phyloP scores from a whole-genome alignment of 345 rosid genomes.

The Passiflora organensis region DNA sequence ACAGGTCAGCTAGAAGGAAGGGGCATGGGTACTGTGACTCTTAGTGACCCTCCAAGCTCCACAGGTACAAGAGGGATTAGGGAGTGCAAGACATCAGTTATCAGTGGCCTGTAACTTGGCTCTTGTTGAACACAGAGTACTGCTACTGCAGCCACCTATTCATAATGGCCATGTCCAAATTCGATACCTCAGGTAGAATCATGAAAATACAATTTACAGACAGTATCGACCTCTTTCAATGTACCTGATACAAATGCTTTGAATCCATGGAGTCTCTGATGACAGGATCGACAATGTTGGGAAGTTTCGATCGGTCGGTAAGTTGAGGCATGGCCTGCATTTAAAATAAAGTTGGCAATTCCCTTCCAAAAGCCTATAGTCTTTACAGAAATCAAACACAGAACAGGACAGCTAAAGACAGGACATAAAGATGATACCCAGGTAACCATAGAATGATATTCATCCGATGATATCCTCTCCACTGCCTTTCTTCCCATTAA shows the following conservation, averaged over 20 bases:
- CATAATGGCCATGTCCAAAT: not conserved
- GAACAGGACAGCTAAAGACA: not conserved
- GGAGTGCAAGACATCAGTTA: constrained; percentile 90
- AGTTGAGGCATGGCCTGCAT: constrained; percentile 86
- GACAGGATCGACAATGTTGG: constrained; percentile 74
- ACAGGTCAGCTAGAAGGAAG: not conserved
- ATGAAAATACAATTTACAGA: not conserved
- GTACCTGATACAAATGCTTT: constrained; percentile 92
- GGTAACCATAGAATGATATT: constrained; percentile 59
- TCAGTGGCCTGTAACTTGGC: constrained; percentile 85
- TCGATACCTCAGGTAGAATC: not conserved
- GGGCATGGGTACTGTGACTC: constrained; percentile 39
- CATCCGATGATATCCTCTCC: constrained; percentile 48
- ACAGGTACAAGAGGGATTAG: constrained; percentile 79
- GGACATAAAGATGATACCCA: constrained; percentile 57
- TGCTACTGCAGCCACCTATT: constrained; percentile 90
- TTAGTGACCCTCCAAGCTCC: constrained; percentile 80
- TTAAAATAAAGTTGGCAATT: constrained; percentile 7
- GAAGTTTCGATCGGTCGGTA: constrained; percentile 82
- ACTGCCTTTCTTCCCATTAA: constrained; percentile 64
- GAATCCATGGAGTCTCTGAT: constrained; percentile 77
- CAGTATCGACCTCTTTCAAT: not conserved
- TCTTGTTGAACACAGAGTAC: constrained; percentile 89
- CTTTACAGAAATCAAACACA: not conserved
- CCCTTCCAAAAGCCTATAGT: not conserved